Conservation (phyloP, 331 rosid species). For the Erythrophleum ivorense region DNA sequence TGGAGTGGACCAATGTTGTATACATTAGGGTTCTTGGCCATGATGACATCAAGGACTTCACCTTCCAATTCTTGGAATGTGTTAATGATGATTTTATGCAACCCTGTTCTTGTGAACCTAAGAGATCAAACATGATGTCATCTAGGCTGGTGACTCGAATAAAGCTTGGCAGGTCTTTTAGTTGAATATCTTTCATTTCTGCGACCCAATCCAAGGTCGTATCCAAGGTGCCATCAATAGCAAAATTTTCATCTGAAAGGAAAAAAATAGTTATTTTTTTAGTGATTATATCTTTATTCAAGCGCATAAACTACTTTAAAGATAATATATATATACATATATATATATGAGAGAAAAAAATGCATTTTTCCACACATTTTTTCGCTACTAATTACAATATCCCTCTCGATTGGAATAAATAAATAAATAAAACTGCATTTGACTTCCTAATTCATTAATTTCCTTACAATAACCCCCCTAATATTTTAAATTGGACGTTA, state of each 20-base stretch:
- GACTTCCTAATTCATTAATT: too few relatives aligned
- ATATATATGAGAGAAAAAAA: too few relatives aligned
- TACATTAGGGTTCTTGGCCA: conserved; percentile 39
- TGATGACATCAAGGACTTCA: conserved; percentile 43
- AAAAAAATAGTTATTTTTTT: too few relatives aligned
- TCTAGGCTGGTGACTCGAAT: conserved; percentile 24
- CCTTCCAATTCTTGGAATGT: conserved; percentile 50
- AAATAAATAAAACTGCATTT: too few relatives aligned
- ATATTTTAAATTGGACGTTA: too few relatives aligned
- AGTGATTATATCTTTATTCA: too few relatives aligned
- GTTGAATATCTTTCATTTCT: conserved; percentile 41
- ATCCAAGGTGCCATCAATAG: conserved; percentile 38
- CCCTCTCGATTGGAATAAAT: too few relatives aligned
- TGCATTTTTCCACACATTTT: too few relatives aligned
- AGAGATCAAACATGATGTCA: conserved; percentile 9
- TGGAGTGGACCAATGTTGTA: conserved; percentile 44
- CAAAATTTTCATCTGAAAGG: conserved; percentile 41
- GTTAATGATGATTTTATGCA: conserved; percentile 53
- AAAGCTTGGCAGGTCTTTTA: conserved; percentile 49
- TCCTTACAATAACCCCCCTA: too few relatives aligned
- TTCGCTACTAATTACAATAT: too few relatives aligned
- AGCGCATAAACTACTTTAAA: too few relatives aligned
- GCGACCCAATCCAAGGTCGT: conserved; percentile 43
- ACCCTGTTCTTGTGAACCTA: background rate
- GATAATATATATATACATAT: too few relatives aligned